These are phyloP conservation scores for Elsinoe perseae DNA, from an alignment of 2,329 filamentous ascomycete genomes.

Conservation along the genomic window DNA sequence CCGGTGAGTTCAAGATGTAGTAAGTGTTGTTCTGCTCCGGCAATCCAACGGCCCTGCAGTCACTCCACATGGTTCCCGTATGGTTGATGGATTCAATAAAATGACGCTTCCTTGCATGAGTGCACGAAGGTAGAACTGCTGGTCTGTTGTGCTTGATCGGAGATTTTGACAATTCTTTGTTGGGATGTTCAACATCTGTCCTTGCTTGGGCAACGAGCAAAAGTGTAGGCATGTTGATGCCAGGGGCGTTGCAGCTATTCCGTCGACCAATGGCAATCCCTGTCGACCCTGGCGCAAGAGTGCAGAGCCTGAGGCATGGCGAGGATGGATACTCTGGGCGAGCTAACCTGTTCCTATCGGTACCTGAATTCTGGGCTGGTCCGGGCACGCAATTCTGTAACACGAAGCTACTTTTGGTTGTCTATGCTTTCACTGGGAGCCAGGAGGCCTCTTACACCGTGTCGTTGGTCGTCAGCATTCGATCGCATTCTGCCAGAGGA, in stretches of 20 bases:
- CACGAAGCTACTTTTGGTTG: neutral
- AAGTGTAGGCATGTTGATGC: neutral
- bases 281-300: neutral
- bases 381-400: constrained; percentile 1
- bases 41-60: neutral
- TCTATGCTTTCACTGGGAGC: neutral
- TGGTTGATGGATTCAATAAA: neutral
- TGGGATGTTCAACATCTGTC: neutral
- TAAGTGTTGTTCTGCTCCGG: neutral
- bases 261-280: constrained; percentile 3
- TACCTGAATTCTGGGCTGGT: neutral
- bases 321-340: neutral
- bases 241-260: neutral
- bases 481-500: neutral
- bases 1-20: neutral
- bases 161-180: neutral
- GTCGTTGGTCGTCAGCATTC: neutral
- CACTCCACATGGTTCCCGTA: neutral
- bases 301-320: constrained; percentile 10
- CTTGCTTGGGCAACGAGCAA: neutral
- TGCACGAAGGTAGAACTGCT: neutral
- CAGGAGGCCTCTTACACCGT: neutral
- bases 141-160: neutral
- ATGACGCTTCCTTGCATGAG: neutral
- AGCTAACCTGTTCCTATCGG: constrained; percentile 14